Percentiles rank a stretch among this genome's conserved stretches.
phyloP scores from a whole-genome alignment of 768 basidiomycete species.

The Pulveroboletus sp. region DNA sequence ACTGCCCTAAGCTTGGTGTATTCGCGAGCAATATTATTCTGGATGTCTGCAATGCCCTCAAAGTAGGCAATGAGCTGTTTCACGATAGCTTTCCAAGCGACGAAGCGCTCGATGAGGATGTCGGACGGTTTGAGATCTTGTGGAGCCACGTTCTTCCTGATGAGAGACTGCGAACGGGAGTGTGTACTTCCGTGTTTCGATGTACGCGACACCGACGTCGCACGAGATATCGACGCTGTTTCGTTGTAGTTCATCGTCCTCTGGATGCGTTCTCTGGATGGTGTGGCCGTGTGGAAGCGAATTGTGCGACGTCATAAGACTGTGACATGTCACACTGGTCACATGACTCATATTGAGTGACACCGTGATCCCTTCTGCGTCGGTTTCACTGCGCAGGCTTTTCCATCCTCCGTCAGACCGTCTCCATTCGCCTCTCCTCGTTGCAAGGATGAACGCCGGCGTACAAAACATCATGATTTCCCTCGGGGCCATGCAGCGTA shows the following conservation, averaged over 20 bases:
- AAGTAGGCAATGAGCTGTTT: conserved; percentile 95
- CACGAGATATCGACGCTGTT: conserved; percentile 53
- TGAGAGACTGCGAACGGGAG: conserved; percentile 79
- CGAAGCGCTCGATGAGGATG: conserved; percentile 92
- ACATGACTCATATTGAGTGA: conserved; percentile 12
- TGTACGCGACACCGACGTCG: conserved; percentile 66
- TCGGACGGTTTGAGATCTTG: conserved; percentile 91
- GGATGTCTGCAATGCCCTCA: conserved; percentile 63
- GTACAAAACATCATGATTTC: conserved; percentile 84
- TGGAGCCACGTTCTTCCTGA: conserved; percentile 90
- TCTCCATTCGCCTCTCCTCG: conserved; percentile 9
- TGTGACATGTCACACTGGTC: conserved; percentile 16
- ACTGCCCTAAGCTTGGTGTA: conserved; percentile 90
- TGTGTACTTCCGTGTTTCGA: conserved; percentile 64
- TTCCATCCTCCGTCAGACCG: conserved; percentile 12
- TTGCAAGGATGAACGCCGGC: conserved; percentile 61
- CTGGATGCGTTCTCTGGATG: background rate
- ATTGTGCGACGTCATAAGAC: conserved; percentile 20
- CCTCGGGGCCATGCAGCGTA: conserved; percentile 90
- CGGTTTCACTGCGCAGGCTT: background rate
- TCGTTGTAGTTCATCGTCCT: conserved; percentile 38
- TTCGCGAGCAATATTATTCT: conserved; percentile 91
- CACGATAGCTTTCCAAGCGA: conserved; percentile 94
- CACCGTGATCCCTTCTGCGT: background rate
- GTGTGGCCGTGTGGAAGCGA: background rate